Conservation (phyloP, 2,329 filamentous ascomycete species). For the Xylariaceae sp. region DNA sequence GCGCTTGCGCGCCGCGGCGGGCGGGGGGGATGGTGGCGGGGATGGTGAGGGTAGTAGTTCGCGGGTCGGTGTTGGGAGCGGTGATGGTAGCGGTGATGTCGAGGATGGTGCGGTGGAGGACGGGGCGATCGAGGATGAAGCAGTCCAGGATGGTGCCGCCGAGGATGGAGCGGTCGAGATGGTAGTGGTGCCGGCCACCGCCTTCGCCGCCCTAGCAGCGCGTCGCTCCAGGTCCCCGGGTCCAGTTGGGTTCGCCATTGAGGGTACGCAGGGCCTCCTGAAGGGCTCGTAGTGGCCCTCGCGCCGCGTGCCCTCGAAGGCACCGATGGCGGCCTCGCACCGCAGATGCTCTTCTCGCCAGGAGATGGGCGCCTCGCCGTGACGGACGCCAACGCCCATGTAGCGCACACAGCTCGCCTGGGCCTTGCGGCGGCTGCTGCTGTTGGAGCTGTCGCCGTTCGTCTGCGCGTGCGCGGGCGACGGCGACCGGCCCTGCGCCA, state of each 20-base stretch:
- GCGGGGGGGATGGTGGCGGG: too few species aligned
- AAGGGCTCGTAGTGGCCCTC: slow-evolving; percentile 13
- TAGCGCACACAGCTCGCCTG: background rate
- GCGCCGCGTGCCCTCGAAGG: slow-evolving; percentile 9
- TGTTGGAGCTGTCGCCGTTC: background rate
- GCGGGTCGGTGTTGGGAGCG: background rate
- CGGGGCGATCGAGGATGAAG: too few species aligned
- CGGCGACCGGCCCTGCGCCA: slow-evolving; percentile 3
- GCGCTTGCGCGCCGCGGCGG: too few species aligned
- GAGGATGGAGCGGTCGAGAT: background rate
- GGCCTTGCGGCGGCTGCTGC: too few species aligned
- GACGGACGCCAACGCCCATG: slow-evolving; percentile 4
- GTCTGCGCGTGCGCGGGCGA: too few species aligned
- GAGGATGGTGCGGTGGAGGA: too few species aligned
- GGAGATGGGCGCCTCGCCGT: slow-evolving; percentile 9
- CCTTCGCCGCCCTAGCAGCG: too few species aligned
- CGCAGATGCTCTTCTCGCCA: slow-evolving; percentile 2
- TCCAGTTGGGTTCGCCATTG: too few species aligned
- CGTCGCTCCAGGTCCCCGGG: too few species aligned
- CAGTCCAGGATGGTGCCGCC: too few species aligned
- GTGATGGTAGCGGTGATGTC: background rate
- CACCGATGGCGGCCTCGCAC: background rate
- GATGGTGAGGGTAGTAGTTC: background rate
- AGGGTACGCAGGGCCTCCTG: too few species aligned
- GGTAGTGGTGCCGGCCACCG: background rate